These are phyloP conservation scores for Termitomyces sp. DNA, from an alignment of 768 basidiomycete genomes.

Conservation along the genomic window DNA sequence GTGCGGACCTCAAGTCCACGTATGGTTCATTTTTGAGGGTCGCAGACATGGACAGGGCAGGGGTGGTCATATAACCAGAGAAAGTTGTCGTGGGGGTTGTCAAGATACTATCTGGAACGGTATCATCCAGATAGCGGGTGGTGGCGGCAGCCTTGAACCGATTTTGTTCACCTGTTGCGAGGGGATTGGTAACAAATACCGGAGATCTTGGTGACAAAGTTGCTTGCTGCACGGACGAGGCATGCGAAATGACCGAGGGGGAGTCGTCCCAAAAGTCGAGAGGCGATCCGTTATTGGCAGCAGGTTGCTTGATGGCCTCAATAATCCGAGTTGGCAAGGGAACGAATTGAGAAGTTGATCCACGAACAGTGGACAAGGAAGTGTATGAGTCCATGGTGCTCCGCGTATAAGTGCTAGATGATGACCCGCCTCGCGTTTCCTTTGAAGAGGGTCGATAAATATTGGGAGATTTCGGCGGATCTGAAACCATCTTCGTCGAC, in stretches of 20 bases:
- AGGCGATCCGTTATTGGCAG: not conserved
- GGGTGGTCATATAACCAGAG: conserved; percentile 6
- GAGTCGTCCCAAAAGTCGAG: conserved; percentile 8
- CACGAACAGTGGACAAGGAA: conserved; percentile 39
- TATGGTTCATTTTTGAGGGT: conserved; percentile 2
- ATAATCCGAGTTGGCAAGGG: conserved; percentile 32
- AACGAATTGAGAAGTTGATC: conserved; percentile 51
- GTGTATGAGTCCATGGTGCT: conserved; percentile 32
- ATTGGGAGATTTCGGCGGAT: not conserved
- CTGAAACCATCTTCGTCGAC: not conserved
- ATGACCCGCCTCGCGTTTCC: conserved; percentile 1
- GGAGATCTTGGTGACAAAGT: not conserved
- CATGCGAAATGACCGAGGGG: not conserved
- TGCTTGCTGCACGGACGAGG: not conserved
- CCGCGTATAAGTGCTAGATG: conserved; percentile 2
- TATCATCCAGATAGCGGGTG: not conserved
- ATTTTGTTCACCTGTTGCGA: too few species aligned
- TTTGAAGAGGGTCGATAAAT: not conserved
- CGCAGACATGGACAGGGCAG: not conserved
- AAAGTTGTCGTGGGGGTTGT: not conserved
- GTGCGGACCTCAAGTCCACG: conserved; percentile 1
- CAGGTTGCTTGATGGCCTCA: conserved; percentile 5
- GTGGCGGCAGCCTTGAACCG: not conserved
- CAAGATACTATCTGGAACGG: not conserved
- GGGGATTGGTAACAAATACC: too few species aligned